phyloP scores from a whole-genome alignment of 805 yeast genomes.

The Ogataea angusta region DNA sequence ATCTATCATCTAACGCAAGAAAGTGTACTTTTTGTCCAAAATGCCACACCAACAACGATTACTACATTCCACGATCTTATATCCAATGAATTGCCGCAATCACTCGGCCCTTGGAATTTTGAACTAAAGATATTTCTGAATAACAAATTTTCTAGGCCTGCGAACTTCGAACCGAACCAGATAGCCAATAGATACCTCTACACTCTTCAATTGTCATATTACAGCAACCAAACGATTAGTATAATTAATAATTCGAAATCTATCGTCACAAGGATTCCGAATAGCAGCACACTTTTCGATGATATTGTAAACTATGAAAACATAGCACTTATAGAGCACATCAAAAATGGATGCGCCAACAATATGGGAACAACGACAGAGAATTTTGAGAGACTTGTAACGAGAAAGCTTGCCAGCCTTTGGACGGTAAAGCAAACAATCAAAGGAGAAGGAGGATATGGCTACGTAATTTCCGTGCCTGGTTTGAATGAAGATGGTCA shows the following conservation, averaged over 20 bases:
- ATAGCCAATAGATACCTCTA: constrained; percentile 44
- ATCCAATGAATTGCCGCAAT: constrained; percentile 61
- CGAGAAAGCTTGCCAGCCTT: constrained; percentile 58
- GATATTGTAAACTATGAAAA: constrained; percentile 16
- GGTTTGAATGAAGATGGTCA: constrained; percentile 12
- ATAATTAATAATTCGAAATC: constrained; percentile 44
- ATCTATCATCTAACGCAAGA: too few relatives aligned
- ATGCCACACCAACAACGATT: constrained; percentile 57
- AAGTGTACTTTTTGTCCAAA: constrained; percentile 40
- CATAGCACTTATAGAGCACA: constrained; percentile 28
- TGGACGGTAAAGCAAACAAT: constrained; percentile 70
- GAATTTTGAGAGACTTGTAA: constrained; percentile 52
- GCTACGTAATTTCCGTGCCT: constrained; percentile 48
- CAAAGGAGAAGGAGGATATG: constrained; percentile 72
- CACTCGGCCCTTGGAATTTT: constrained; percentile 64
- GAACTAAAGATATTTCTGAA: constrained; percentile 65
- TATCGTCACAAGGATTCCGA: constrained; percentile 31
- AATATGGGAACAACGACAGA: constrained; percentile 38
- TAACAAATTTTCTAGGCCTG: constrained; percentile 51
- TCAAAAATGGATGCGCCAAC: constrained; percentile 48
- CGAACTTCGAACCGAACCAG: constrained; percentile 34
- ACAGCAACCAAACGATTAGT: constrained; percentile 44
- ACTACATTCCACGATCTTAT: constrained; percentile 68
- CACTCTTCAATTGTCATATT: constrained; percentile 49
- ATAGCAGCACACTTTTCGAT: constrained; percentile 14